Evolutionary conservation across 352 stramenopile genomes (phyloP).

Genomic region (Globisporangium barbulae): DNA sequence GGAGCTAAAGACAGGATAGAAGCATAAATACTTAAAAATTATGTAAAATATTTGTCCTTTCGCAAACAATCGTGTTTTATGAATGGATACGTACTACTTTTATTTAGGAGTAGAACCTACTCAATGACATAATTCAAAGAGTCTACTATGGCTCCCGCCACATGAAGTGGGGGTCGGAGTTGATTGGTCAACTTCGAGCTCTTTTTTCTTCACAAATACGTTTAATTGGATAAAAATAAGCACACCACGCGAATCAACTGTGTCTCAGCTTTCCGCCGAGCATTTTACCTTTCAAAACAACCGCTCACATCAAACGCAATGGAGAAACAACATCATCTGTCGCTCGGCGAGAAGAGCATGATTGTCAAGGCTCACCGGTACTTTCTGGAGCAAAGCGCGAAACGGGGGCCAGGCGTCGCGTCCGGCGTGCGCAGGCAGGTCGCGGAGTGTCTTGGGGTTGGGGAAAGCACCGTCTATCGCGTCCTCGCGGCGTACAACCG

Average conservation of each 20-base stretch:
- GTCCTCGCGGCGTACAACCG: too few species aligned
- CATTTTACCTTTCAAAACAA: neutral
- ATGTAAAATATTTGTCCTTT: too few species aligned
- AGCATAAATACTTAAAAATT: too few species aligned
- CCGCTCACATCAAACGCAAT: neutral
- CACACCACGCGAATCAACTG: neutral
- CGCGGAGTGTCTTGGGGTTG: neutral
- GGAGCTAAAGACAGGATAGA: too few species aligned
- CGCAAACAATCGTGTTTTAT: too few species aligned
- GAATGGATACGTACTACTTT: too few species aligned
- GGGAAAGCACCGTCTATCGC: neutral
- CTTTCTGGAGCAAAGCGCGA: neutral
- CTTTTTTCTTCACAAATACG: neutral
- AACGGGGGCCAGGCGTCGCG: neutral
- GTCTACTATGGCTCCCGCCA: neutral
- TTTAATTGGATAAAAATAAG: neutral
- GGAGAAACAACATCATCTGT: neutral
- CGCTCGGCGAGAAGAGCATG: neutral
- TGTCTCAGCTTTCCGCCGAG: neutral
- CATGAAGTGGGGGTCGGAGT: neutral
- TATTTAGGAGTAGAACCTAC: too few species aligned
- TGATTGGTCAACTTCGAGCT: neutral
- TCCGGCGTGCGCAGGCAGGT: neutral
- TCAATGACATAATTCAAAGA: too few species aligned
- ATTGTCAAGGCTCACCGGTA: neutral